Evolutionary conservation across 208 protist genomes (phyloP).

Genomic region (Leishmania gerbilli): DNA sequence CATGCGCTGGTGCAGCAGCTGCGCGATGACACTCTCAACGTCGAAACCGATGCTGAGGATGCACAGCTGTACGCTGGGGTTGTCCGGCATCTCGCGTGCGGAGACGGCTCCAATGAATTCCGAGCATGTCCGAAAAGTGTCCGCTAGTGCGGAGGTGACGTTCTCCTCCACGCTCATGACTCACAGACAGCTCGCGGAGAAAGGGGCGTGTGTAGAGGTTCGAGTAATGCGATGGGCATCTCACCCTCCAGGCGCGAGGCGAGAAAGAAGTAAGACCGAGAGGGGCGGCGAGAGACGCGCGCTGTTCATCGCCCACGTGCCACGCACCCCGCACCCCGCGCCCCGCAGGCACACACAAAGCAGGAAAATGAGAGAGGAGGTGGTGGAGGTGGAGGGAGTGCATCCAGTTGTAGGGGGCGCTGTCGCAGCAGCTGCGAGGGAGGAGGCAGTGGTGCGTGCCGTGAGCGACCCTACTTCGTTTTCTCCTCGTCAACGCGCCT

Average conservation of each 20-base stretch:
- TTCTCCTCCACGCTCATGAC: neutral
- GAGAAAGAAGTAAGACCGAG: neutral
- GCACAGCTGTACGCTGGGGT: constrained; percentile 63
- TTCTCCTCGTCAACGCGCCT: neutral
- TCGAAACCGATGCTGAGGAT: constrained; percentile 70
- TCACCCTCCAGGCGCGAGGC: neutral
- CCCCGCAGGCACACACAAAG: neutral
- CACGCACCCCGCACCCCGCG: neutral
- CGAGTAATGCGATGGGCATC: neutral
- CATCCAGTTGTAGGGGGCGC: neutral
- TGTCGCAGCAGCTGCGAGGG: neutral
- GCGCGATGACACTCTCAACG: constrained; percentile 49
- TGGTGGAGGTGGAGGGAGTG: neutral
- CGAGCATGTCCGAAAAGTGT: constrained; percentile 18
- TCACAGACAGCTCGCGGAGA: neutral
- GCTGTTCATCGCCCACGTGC: neutral
- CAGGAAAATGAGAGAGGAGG: neutral
- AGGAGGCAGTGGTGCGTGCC: no score
- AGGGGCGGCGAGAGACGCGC: neutral
- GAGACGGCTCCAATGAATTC: constrained; percentile 45
- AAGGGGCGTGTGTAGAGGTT: neutral
- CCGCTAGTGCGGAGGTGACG: neutral
- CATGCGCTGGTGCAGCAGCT: constrained; percentile 26
- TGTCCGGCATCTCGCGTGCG: constrained; percentile 36
- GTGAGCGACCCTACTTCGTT: neutral